Percentiles rank a stretch among this genome's conserved stretches.
These are phyloP conservation scores for Tulasnella sp. DNA, from an alignment of 768 basidiomycete species.

Conservation along the genomic window DNA sequence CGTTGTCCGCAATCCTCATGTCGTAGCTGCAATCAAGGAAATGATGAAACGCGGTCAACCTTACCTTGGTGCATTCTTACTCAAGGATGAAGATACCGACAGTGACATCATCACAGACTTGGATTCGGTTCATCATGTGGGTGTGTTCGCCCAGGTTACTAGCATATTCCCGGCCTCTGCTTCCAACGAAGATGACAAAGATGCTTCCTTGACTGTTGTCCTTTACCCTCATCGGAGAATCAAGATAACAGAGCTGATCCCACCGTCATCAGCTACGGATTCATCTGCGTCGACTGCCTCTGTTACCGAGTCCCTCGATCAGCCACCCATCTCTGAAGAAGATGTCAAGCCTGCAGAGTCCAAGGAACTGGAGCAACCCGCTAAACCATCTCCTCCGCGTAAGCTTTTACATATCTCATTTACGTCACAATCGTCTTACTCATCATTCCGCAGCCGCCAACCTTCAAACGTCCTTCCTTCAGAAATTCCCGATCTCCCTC, in stretches of 20 bases:
- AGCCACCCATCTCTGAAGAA: constrained; percentile 16
- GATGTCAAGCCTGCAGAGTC: not conserved
- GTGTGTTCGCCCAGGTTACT: constrained; percentile 95
- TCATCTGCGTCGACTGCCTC: constrained; percentile 28
- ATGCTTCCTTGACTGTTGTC: constrained; percentile 87
- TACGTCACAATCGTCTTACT: not conserved
- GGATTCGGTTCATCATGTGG: constrained; percentile 79
- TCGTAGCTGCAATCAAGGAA: constrained; percentile 88
- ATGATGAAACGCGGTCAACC: constrained; percentile 96
- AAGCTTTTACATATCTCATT: not conserved
- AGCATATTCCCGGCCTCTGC: constrained; percentile 63
- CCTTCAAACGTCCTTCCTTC: constrained; percentile 74
- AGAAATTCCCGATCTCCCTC: constrained; percentile 69
- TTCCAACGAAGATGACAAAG: constrained; percentile 46
- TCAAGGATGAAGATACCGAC: constrained; percentile 88
- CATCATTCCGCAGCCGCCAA: constrained; percentile 33
- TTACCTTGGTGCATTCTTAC: constrained; percentile 89
- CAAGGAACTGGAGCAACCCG: constrained; percentile 2
- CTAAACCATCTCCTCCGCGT: constrained; percentile 4
- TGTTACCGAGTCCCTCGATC: constrained; percentile 33
- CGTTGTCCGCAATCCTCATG: constrained; percentile 77
- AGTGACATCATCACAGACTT: constrained; percentile 84
- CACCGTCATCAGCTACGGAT: constrained; percentile 36
- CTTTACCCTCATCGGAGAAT: constrained; percentile 88
- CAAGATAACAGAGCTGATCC: constrained; percentile 73